Base-by-base conservation (phyloP, 2,329 filamentous ascomycete genomes). In the Elsinoe arachidis region DNA sequence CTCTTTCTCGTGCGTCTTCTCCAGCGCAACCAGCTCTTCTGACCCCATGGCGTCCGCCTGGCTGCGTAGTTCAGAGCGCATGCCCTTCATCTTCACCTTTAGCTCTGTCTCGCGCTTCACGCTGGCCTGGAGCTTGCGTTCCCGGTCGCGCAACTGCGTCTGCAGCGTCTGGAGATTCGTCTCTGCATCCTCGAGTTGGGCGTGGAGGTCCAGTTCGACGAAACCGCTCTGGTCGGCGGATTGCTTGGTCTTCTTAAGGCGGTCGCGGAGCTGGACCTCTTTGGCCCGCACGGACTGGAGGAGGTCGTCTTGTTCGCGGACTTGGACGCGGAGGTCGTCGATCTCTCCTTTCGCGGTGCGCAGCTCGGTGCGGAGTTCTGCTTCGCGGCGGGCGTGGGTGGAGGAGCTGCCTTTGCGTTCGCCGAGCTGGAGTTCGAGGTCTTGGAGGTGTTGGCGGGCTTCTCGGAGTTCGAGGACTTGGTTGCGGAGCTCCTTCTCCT, bases 1-100 rank as follows among this genome's bases (percentile, higher is more conserved):
- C 73, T 95, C 88, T 70, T 84, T 85, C 65, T 79, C 76, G 69
- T 93, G 88, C 44, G 81, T 77, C 63, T 82, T 82, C 65, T 90
- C 84, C 46, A 86, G 83, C 58, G 83, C 79, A 49, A 82, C 78
- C 49, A 84, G 77, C 57, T 74, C 55, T n/a, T 54, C 70, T 33
- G 66, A 62, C 7, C 37, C 21, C 21, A 23, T 38, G 9, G 23
- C 23, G 15, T 61, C 60, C 2, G 60, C 51, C 47, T 62, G 57
- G 54, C 60, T 66, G 58, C 67, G 68, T 35, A 69, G 68, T 14
- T 61, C 61, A 12, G 53, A 46, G 15, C 60, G 62, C 26, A 65
- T 54, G 30, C 60, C 60, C 59, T 69, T 68, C 53, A 70, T 41
- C 57, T 66, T 67, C 19, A 61, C 56, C 34, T 69, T 66, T 12